Base-by-base conservation (phyloP, 768 basidiomycete species). In the Mycena galopus region DNA sequence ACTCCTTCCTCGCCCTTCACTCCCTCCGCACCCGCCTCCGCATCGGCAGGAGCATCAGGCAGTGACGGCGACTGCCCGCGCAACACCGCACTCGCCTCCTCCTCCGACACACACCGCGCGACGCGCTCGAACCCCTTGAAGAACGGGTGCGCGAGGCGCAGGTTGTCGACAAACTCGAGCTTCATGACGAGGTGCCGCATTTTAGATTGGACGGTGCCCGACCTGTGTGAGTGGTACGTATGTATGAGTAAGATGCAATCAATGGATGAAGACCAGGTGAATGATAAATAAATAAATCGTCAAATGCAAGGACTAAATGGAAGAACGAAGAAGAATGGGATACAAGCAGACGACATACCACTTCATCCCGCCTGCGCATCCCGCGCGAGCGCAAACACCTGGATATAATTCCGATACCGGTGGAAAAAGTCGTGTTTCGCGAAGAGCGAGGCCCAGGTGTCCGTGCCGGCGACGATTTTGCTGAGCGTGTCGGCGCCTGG, bases 111-210 rank as follows among this genome's bases (percentile, higher is more conserved):
- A 81, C 97, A 98, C 80, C 94, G 89, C 39, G 89, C 92, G 8
- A 92, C 87, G 86, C 94, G 94, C 71, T 96, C 94, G 80, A 98
- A 96, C 58, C 96, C 96, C 81, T 95, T 97, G 82, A 94, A 88
- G 84, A 96, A 98, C 25, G 98, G 98, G 84, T 99, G 98, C 50
- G 96, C 97, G 62, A 96, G 86, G 62, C 91, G 90, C 77, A 99
- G 87, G 70, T 94, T 92, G 69, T 98, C 97, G 75, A 97, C 96
- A 76, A 92, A 95, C 85, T 99, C 97, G 65, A 99, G 91, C 84
- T 97, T 97, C 92, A 96, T 96, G 69, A 99, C 95, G 44, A 99
- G 88, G 81, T 96, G 96, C 39, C 98, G 92, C 84, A 99, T 88
- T 75, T 94, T 90, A 16, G 98, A 98, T 84, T 99, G 97, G 42